A percentile compares a stretch with the other conserved stretches of the same genome.
phyloP scores from a whole-genome alignment of 2,329 filamentous ascomycete genomes.

The Penicillium sp. region DNA sequence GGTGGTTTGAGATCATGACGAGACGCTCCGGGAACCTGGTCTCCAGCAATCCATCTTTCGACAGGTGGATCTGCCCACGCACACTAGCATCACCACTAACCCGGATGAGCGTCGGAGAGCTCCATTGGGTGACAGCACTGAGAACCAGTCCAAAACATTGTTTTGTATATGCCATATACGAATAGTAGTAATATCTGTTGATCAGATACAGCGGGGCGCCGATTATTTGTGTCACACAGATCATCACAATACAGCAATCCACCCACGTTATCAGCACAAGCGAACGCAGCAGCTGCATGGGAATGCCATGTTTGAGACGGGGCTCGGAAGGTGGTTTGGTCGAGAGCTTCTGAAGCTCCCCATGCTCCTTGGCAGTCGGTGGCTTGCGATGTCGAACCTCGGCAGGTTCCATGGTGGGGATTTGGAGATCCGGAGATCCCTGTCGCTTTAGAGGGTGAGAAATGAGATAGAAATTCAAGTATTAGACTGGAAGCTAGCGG shows the following conservation, averaged over 20 bases:
- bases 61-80: constrained; percentile 56
- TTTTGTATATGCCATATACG: constrained; percentile 65
- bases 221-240: constrained; percentile 57
- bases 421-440: neutral
- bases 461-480: neutral
- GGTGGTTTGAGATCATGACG: constrained; percentile 63
- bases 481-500: neutral
- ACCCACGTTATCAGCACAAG: constrained; percentile 47
- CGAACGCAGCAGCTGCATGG: constrained; percentile 47
- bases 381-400: constrained; percentile 35
- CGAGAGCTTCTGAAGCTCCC: constrained; percentile 16
- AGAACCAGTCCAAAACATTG: constrained; percentile 63
- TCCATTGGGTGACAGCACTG: constrained; percentile 62
- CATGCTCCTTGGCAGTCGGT: constrained; percentile 15
- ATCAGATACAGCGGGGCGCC: constrained; percentile 61
- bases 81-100: constrained; percentile 63
- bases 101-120: constrained; percentile 60
- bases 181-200: constrained; percentile 60
- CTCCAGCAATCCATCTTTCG: constrained; percentile 56
- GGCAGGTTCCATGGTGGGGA: constrained; percentile 30
- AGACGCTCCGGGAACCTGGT: constrained; percentile 61
- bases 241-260: constrained; percentile 41
- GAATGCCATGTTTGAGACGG: constrained; percentile 45
- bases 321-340: constrained; percentile 29
- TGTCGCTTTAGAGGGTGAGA: neutral